Conservation (phyloP, 2,329 filamentous ascomycete species). For the Stemphylium beticola region DNA sequence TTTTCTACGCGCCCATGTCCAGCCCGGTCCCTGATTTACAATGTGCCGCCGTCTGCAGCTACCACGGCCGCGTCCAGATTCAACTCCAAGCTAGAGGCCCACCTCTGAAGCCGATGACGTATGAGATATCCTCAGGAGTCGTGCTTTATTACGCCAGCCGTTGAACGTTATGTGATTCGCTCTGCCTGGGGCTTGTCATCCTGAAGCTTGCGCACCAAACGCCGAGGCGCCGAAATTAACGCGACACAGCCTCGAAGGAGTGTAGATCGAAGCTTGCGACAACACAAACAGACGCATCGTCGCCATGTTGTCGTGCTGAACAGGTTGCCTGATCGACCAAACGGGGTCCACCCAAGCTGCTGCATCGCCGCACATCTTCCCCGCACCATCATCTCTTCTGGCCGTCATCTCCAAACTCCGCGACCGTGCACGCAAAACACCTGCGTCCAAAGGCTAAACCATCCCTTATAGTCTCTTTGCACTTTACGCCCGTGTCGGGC, state of each 20-base stretch:
- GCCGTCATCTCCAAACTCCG: background rate
- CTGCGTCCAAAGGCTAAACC: background rate
- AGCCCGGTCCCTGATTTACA: slow-evolving; percentile 2
- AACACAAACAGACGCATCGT: too few relatives aligned
- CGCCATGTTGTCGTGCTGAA: too few relatives aligned
- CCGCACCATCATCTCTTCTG: background rate
- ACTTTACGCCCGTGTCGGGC: background rate
- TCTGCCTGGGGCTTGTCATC: too few relatives aligned
- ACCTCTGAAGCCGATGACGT: background rate
- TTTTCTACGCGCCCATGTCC: too few relatives aligned
- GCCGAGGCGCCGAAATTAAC: too few relatives aligned
- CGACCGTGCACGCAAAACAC: background rate
- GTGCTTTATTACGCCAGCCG: background rate
- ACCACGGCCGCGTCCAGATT: background rate
- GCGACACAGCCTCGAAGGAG: too few relatives aligned
- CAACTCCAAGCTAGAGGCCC: background rate
- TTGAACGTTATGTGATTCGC: too few relatives aligned
- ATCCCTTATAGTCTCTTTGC: background rate
- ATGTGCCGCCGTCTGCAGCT: background rate
- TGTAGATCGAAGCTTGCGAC: too few relatives aligned
- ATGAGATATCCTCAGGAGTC: background rate
- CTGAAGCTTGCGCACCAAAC: too few relatives aligned
- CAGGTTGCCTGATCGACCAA: background rate
- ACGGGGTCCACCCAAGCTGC: background rate
- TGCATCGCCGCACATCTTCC: background rate